phyloP scores from a whole-genome alignment of 2,329 filamentous ascomycete species.

The Colletotrichum orchidophilum region DNA sequence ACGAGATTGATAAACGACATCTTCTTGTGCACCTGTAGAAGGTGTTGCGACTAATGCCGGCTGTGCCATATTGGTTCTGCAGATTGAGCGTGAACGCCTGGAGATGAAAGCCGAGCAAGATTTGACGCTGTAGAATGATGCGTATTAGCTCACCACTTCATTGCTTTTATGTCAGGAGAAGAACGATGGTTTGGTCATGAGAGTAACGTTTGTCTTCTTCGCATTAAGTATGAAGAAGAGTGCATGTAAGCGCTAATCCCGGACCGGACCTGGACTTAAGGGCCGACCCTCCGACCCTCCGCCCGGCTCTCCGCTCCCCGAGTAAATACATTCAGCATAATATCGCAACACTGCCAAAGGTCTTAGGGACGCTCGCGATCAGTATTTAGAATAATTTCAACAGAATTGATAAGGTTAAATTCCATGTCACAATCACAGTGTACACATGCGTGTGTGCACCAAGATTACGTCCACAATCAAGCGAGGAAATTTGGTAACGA shows the following conservation, averaged over 20 bases:
- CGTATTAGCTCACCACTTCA: too few relatives aligned
- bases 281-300: conserved; percentile 10
- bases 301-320: neutral
- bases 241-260: conserved; percentile 6
- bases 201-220: too few relatives aligned
- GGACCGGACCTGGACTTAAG: neutral
- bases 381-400: too few relatives aligned
- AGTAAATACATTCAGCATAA: neutral
- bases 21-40: too few relatives aligned
- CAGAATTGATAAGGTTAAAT: too few relatives aligned
- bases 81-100: neutral
- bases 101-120: neutral
- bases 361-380: neutral
- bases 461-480: too few relatives aligned
- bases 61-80: neutral
- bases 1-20: neutral
- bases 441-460: too few relatives aligned
- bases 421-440: too few relatives aligned
- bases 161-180: too few relatives aligned
- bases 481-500: too few relatives aligned
- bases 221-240: neutral
- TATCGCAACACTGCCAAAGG: too few relatives aligned
- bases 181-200: neutral
- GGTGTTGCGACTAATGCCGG: neutral
- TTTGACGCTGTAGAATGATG: too few relatives aligned